These are phyloP conservation scores for Verticillium tricorpus DNA, from an alignment of 2,329 filamentous ascomycete genomes.

Conservation along the genomic window DNA sequence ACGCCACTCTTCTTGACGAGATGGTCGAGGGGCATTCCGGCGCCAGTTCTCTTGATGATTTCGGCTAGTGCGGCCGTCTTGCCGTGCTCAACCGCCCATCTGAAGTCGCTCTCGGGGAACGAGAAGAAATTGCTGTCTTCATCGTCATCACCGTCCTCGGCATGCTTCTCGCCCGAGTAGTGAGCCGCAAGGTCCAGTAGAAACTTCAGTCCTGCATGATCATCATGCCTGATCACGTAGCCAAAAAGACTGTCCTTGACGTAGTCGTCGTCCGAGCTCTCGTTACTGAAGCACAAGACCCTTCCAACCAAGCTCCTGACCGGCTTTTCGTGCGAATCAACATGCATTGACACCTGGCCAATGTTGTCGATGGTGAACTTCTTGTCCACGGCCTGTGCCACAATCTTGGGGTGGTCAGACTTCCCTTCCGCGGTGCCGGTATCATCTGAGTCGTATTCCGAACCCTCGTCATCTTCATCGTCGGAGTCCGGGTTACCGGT, in stretches of 20 bases:
- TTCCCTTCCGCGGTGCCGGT: conserved; percentile 24
- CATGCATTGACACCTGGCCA: conserved; percentile 62
- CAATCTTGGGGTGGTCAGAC: conserved; percentile 36
- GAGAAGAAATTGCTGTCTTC: conserved; percentile 26
- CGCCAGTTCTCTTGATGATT: conserved; percentile 62
- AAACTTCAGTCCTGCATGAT: conserved; percentile 48
- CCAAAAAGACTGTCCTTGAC: conserved; percentile 25
- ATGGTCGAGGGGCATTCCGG: conserved; percentile 63
- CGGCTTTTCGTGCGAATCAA: conserved; percentile 60
- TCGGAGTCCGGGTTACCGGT: conserved; percentile 29
- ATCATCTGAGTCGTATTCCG: conserved; percentile 25
- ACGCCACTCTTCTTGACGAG: conserved; percentile 63
- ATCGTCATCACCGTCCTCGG: conserved; percentile 25
- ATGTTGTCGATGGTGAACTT: conserved; percentile 73
- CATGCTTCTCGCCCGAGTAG: conserved; percentile 33
- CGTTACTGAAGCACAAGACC: conserved; percentile 40
- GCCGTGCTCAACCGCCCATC: conserved; percentile 38
- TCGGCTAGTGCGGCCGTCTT: conserved; percentile 55
- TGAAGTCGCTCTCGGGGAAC: conserved; percentile 37
- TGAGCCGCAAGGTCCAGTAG: conserved; percentile 51
- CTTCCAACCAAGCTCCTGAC: conserved; percentile 18
- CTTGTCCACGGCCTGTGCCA: conserved; percentile 55
- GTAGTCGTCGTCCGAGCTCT: conserved; percentile 20
- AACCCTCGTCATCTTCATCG: conserved; percentile 29
- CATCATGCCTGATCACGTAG: conserved; percentile 47